Evolutionary conservation across 495 filamentous ascomycete genomes (phyloP).

Genomic region (Aspergillus mulundensis): DNA sequence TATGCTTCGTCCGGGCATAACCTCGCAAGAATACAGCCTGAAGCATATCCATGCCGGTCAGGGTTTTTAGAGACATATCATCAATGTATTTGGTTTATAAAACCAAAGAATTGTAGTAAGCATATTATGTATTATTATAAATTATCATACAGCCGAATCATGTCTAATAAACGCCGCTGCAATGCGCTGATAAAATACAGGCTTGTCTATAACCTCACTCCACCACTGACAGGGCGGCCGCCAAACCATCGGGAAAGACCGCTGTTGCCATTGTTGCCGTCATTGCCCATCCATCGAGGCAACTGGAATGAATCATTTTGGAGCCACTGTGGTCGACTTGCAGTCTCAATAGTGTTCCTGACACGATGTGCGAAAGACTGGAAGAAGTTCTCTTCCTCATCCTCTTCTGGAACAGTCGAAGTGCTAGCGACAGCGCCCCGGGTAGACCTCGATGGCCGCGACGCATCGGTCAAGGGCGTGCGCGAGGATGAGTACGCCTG

Average conservation of each 20-base stretch:
- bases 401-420: slow-evolving; percentile 39
- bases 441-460: slow-evolving; percentile 26
- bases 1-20: too few relatives aligned
- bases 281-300: slow-evolving; percentile 72
- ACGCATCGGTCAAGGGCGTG: slow-evolving; percentile 26
- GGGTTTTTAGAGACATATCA: too few relatives aligned
- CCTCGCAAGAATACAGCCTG: too few relatives aligned
- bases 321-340: slow-evolving; percentile 78
- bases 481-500: slow-evolving; percentile 30
- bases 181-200: slow-evolving; percentile 16
- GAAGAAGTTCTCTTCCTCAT: slow-evolving; percentile 77
- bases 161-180: slow-evolving; percentile 27
- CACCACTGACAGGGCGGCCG: slow-evolving; percentile 48
- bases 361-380: slow-evolving; percentile 78
- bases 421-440: slow-evolving; percentile 27
- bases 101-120: too few relatives aligned
- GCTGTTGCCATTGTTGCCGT: slow-evolving; percentile 35
- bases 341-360: slow-evolving; percentile 83
- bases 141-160: slow-evolving; percentile 11
- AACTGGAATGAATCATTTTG: slow-evolving; percentile 64
- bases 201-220: slow-evolving; percentile 31
- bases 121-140: slow-evolving; percentile 6
- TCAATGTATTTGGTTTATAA: too few relatives aligned
- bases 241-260: slow-evolving; percentile 50
- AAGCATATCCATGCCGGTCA: too few relatives aligned